Evolutionary conservation across 345 rosid genomes (phyloP), one percentile per base, ranked within the genome.

Genomic region (Citrus trifoliata): DNA sequence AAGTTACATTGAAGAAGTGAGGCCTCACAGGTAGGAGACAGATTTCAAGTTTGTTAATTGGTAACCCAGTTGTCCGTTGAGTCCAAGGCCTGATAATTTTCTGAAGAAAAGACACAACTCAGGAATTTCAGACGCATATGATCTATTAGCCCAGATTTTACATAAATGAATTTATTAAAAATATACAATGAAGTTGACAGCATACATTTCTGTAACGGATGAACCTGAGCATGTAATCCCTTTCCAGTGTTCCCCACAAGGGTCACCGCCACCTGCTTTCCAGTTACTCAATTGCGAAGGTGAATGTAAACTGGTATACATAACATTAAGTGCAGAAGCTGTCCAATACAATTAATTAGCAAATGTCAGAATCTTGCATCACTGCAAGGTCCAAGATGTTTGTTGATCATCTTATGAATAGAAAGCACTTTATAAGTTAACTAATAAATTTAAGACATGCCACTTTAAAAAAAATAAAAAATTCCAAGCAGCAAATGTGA

Each of bases 171-270:
- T 38, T 32, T 35, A 61, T 24, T 37, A 62, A 59, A 46, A 14
- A 35, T 42, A 58, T 51, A 22, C 1, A 51, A 65, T 18, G 27
- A 35, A 40, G 70, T 8, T 13, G 62, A 76, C 37, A 77, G 91
- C 98, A 91, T 86, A 96, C 99, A 96, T 89, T 90, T 93, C 87
- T 69, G 93, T 91, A 71, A 96, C 91, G 62, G 92, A 83, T 6
- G 95, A 90, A 71, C 92, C 95, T 7, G 92, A 87, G 92, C 99
- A 96, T 76, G 82, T 83, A 79, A 96, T 88, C 79, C 98, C 99
- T 82, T 90, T 85, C 97, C 99, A 96, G 37, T 91, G 85, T 37
- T 90, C 92, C 5, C 89, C 95, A 80, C 99, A 94, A 77, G 98
- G 98, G 83, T 94, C 97, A 2, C 99, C 98, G 10, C 97, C 98